Base-by-base conservation (phyloP, 1,284 basidiomycete genomes). In the Volvariella volvacea region DNA sequence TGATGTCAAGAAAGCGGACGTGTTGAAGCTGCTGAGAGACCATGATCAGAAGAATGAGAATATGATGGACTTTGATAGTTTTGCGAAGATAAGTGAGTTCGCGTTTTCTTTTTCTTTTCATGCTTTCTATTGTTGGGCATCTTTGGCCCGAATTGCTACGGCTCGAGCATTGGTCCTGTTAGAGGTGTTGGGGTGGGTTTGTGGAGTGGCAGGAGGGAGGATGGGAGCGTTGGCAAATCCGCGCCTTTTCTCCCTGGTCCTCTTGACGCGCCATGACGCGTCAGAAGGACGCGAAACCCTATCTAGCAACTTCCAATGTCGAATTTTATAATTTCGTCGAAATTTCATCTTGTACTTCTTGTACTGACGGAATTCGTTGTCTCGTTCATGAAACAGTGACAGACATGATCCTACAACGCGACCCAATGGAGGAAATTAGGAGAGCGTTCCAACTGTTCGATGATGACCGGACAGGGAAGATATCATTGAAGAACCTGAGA, bases 1-100 rank as follows among this genome's bases (percentile, higher is more conserved):
- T 60, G 96, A 98, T 63, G 66, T 97, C 63, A 97, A 98, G 71
- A 99, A 99, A 70, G 90, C 92, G 0, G 96, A 99, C 65, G 94
- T 99, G 43, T 70, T 99, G 53, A 98, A 98, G 66, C 75, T 99
- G 39, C 71, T 99, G 48, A 74, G 92, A 37, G 95, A 98, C 57
- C 80, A 95, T 59, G 94, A 97, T 62, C 90, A 92, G 68, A 80
- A 79, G 3, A 88, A 87, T 1, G 85, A 89, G 51, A 88, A 88
- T n/a, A 66, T 96, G 49, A 94, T 99, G 83, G 88, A 92, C 50
- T 96, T 88, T 63, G 88, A 92, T 44, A 90, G 92, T 56, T 99
- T 99, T 62, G 85, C 89, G 41, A 90, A 90, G 73, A 92, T 97
- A 62, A 96, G 95, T 80, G 73, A 74, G 92, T 92, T 33, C 34